Conservation (phyloP, 1,284 basidiomycete species). For the Ustilago shanxiensis region DNA sequence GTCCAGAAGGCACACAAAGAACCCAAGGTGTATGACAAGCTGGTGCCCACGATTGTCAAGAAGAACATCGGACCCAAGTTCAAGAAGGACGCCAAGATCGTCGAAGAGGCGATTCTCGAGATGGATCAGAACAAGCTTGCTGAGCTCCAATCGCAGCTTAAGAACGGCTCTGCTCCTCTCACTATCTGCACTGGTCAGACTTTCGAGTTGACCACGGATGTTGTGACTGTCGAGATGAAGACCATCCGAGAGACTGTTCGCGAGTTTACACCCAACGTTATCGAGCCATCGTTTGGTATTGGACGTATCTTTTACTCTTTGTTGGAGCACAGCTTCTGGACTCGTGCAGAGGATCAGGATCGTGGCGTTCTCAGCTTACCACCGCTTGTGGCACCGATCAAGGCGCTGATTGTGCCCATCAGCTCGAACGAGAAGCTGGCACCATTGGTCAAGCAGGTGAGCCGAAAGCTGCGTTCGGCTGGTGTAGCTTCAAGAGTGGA, state of each 20-base stretch:
- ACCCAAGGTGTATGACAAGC: conserved; percentile 81
- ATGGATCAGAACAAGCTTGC: conserved; percentile 80
- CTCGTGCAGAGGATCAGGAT: conserved; percentile 80
- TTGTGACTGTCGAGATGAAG: conserved; percentile 84
- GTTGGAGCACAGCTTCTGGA: conserved; percentile 97
- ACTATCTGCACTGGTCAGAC: conserved; percentile 74
- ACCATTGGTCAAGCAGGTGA: conserved; percentile 87
- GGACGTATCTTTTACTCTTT: conserved; percentile 95
- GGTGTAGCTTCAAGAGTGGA: conserved; percentile 94
- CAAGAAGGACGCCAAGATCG: conserved; percentile 82
- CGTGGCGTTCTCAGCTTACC: conserved; percentile 84
- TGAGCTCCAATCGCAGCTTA: conserved; percentile 81
- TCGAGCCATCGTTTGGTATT: conserved; percentile 98
- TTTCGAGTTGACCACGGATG: conserved; percentile 79
- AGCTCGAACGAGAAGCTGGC: conserved; percentile 87
- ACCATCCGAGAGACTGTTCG: conserved; percentile 93
- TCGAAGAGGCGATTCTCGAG: conserved; percentile 80
- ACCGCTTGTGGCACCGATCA: conserved; percentile 91
- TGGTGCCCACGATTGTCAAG: conserved; percentile 84
- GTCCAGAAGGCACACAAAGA: conserved; percentile 88
- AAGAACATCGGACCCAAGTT: conserved; percentile 91
- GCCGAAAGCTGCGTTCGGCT: conserved; percentile 84
- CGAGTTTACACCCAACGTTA: conserved; percentile 96
- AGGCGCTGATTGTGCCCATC: conserved; percentile 95
- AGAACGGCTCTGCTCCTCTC: conserved; percentile 74